Base-by-base conservation (phyloP, 176 grass and related monocot species). In the Poa annua region DNA sequence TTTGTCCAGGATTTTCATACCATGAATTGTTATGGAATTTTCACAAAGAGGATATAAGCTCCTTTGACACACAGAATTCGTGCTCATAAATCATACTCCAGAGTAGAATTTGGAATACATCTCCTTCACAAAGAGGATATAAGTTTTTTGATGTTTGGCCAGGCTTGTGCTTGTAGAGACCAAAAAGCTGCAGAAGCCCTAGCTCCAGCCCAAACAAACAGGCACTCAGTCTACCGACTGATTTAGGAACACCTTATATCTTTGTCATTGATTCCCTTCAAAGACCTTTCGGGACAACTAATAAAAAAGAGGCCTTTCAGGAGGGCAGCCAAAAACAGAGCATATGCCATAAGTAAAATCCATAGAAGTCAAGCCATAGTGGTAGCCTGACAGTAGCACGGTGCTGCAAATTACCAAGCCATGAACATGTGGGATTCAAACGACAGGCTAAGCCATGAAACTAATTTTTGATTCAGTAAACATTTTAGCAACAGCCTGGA, bases 391-490 rank as follows among this genome's bases (percentile, higher is more conserved):
- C 45, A 47, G 2, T 9, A 47, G 3, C 45, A 47, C 14, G 3
- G 10, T 48, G 19, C 11, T 75, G 71, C 36, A 1, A 66, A 47
- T 25, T 48, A 48, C 69, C 42, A 48, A 66, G 72, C 2, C 39
- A 76, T 74, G 47, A 47, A 3, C 39, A 63, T 65, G 48, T 53
- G 16, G 12, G 12, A 48, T 42, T 34, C 16, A 38, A 53, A 34
- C 4, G 26, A 75, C 72, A 52, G 56, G 41, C 11, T 14, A 72
- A 48, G 16, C 9, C 17, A 8, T 19, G 55, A 63, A 66, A 83
- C 36, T 68, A 67, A 76, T 44, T 66, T 6, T 7, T n/a, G 39
- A 35, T 77, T 22, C 13, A 68, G 79, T 41, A 44, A 32, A 71
- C 11, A 75, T 3, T 47, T 66, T 13, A 52, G 35, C 39, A 79